Evolutionary conservation across 352 stramenopile species (phyloP), one percentile per base, ranked within the genome.

Genomic region (Pythium utonaiense): DNA sequence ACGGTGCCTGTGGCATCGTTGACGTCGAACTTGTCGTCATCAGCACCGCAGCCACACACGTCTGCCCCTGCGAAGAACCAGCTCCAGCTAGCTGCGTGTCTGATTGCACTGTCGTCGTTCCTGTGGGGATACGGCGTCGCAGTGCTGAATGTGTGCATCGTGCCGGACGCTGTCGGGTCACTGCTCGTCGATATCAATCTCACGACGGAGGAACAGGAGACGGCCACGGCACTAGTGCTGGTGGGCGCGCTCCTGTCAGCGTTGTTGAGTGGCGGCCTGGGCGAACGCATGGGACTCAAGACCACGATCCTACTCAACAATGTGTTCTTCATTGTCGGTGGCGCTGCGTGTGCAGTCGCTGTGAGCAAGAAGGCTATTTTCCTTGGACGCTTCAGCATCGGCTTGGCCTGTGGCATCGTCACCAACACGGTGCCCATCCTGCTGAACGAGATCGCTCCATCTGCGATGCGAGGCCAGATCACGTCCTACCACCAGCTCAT

Each of bases 401-500:
- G 83, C 17, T 64, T 91, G 34, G 83, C 73, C 5, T 90, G 78
- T 12, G 86, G 87, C 6, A 69, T 96, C 34, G 83, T 89, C 19
- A 92, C 80, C 21, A 91, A 91, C 65, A 91, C 86, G 8, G 82
- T 89, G 19, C 85, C 87, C 6, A 88, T 96, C 30, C 65, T 96
- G 38, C 62, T 96, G 28, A 89, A 83, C 25, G 87, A 96, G 56
- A 94, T 96, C 48, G 83, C 87, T 33, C 81, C 87, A 0, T 63
- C 66, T 17, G 55, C 66, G 10, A 78, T 71, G 27, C 74, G 82
- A 14, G 87, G 87, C 3, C 75, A 83, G 53, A 91, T 97, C 60
- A 95, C 86, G 17, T 90, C 86, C 48, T 75, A 95, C 24, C 89
- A 97, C 54, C 88, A 97, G 58, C 71, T 96, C 19, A 75, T 82